Conservation (phyloP, 1,284 basidiomycete genomes). For the Leucocoprinus gongylophorus region DNA sequence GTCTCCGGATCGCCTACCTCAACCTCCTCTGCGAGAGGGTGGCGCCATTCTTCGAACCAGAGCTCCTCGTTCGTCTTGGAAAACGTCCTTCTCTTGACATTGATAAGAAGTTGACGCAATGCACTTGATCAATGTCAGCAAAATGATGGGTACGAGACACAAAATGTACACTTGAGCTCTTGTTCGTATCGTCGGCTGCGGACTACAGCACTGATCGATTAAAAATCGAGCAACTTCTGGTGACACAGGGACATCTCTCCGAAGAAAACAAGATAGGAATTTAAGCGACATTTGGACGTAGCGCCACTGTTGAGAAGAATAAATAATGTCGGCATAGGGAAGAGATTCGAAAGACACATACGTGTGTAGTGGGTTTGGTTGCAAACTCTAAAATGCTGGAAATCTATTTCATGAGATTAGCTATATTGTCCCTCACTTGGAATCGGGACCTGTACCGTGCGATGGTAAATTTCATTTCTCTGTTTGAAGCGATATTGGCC, state of each 20-base stretch:
- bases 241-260: constrained; percentile 68
- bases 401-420: constrained; percentile 34
- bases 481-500: constrained; percentile 33
- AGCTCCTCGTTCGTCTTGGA: constrained; percentile 62
- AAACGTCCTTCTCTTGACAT: constrained; percentile 85
- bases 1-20: constrained; percentile 41
- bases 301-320: constrained; percentile 61
- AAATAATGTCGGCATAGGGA: neutral
- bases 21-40: constrained; percentile 60
- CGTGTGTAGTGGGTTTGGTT: constrained; percentile 60
- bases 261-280: constrained; percentile 66
- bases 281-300: constrained; percentile 77
- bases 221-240: constrained; percentile 65
- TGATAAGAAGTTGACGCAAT: constrained; percentile 63
- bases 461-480: constrained; percentile 40
- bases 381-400: constrained; percentile 66
- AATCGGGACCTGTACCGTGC: constrained; percentile 37
- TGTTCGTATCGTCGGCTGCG: constrained; percentile 75
- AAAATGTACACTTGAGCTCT: constrained; percentile 59
- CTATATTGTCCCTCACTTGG: constrained; percentile 8
- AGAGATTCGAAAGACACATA: constrained; percentile 30
- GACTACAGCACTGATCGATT: constrained; percentile 62
- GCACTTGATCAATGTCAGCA: constrained; percentile 40
- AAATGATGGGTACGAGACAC: constrained; percentile 12
- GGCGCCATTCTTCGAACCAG: constrained; percentile 75